phyloP scores from a whole-genome alignment of 1,284 basidiomycete species.

The Papiliotrema nemorosa region DNA sequence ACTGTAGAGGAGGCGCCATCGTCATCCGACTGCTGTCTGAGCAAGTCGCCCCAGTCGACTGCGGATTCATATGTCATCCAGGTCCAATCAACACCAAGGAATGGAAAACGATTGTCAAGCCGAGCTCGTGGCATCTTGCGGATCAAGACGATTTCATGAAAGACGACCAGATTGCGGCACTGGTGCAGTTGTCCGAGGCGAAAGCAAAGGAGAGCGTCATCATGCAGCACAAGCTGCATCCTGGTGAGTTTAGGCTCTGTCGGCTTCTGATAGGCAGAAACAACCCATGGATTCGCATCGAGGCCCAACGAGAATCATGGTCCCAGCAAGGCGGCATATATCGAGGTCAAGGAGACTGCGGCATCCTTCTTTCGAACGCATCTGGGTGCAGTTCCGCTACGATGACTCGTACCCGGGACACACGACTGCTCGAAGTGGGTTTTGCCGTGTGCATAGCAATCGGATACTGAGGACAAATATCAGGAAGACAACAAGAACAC shows the following conservation, averaged over 20 bases:
- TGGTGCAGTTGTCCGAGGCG: conserved; percentile 52
- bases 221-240: conserved; percentile 57
- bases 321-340: not conserved
- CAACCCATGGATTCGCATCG: conserved; percentile 4
- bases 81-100: conserved; percentile 49
- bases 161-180: conserved; percentile 46
- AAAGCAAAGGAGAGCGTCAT: conserved; percentile 35
- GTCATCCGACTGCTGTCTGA: conserved; percentile 27
- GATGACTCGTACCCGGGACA: no score
- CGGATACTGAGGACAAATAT: no score
- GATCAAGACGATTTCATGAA: conserved; percentile 59
- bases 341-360: not conserved
- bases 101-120: conserved; percentile 54
- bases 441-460: no score
- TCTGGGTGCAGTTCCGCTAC: no score
- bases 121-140: conserved; percentile 58
- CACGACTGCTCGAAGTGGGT: no score
- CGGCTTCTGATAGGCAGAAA: not conserved
- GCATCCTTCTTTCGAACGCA: not conserved
- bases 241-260: conserved; percentile 48
- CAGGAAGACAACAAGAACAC: no score
- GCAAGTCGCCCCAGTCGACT: conserved; percentile 15
- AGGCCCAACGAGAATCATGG: not conserved
- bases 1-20: conserved; percentile 59
- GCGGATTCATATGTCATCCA: conserved; percentile 60